A percentile compares a stretch with the other conserved stretches of the same genome.
phyloP scores from a whole-genome alignment of 345 rosid genomes.

The Draba incana region DNA sequence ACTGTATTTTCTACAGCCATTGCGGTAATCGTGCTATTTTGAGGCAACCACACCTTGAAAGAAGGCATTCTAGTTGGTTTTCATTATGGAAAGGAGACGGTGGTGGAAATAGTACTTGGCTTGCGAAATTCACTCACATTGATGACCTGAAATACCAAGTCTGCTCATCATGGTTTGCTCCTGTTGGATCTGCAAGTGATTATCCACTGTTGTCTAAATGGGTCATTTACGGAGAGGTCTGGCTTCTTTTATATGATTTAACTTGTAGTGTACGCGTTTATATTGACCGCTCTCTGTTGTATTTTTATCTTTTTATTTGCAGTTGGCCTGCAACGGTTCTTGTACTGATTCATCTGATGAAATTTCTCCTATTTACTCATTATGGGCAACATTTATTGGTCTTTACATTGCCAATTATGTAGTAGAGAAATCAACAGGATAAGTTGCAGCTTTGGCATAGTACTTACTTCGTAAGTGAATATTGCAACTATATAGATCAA shows the following conservation, averaged over 20 bases:
- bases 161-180: conserved; percentile 97
- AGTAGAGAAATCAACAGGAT: conserved; percentile 95
- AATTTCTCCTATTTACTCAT: conserved; percentile 91
- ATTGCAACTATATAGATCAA: neutral
- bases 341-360: conserved; percentile 78
- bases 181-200: conserved; percentile 95
- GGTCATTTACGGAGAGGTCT: conserved; percentile 95
- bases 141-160: conserved; percentile 85
- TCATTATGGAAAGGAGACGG: conserved; percentile 57
- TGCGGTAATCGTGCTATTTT: conserved; percentile 82
- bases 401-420: conserved; percentile 96
- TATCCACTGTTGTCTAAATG: conserved; percentile 94
- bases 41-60: conserved; percentile 55
- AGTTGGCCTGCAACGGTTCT: conserved; percentile 61
- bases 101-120: conserved; percentile 65
- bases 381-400: conserved; percentile 97
- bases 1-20: conserved; percentile 94
- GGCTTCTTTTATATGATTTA: conserved; percentile 1
- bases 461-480: neutral
- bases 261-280: neutral
- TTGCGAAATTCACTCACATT: conserved; percentile 68
- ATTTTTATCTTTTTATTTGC: conserved; percentile 26
- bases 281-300: neutral
- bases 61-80: conserved; percentile 64
- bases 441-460: conserved; percentile 43